phyloP scores from a whole-genome alignment of 208 protist genomes.

The Naegleria fowleri region DNA sequence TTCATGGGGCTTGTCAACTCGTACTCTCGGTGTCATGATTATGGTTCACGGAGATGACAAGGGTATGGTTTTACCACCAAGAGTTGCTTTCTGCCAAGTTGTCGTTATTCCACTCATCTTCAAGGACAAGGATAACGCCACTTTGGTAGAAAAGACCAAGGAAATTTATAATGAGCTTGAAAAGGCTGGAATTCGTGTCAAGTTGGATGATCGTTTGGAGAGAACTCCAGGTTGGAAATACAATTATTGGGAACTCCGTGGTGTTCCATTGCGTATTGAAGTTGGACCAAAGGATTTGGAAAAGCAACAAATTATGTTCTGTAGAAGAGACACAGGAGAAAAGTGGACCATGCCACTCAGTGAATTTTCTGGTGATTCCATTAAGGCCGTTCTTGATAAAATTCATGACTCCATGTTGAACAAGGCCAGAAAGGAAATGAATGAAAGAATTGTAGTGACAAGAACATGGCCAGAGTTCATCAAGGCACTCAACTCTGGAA shows the following conservation, averaged over 20 bases:
- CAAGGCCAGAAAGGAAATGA: slow-evolving; percentile 50
- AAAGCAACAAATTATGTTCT: slow-evolving; percentile 52
- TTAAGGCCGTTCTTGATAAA: slow-evolving; percentile 66
- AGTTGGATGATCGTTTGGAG: slow-evolving; percentile 82
- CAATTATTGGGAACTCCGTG: slow-evolving; percentile 96
- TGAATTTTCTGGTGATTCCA: slow-evolving; percentile 34
- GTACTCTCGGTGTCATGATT: slow-evolving; percentile 93
- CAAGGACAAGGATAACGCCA: slow-evolving; percentile 58
- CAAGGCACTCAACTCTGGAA: slow-evolving; percentile 72
- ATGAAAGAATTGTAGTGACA: slow-evolving; percentile 49
- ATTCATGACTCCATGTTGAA: slow-evolving; percentile 80
- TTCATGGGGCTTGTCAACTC: slow-evolving; percentile 97
- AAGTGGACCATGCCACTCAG: slow-evolving; percentile 62
- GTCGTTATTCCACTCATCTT: slow-evolving; percentile 83
- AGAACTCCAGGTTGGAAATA: slow-evolving; percentile 95
- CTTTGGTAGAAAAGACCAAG: slow-evolving; percentile 54
- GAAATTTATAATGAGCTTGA: slow-evolving; percentile 60
- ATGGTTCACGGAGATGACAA: slow-evolving; percentile 98
- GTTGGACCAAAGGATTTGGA: slow-evolving; percentile 93
- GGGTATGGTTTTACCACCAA: slow-evolving; percentile 95
- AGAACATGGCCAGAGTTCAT: slow-evolving; percentile 80
- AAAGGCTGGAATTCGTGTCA: slow-evolving; percentile 65
- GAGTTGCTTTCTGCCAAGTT: slow-evolving; percentile 88
- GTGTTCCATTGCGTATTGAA: slow-evolving; percentile 93
- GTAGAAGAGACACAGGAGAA: slow-evolving; percentile 60